These are phyloP conservation scores for Auxenochlorella pyrenoidosa DNA, from an alignment of 139 green algal species.

Conservation along the genomic window DNA sequence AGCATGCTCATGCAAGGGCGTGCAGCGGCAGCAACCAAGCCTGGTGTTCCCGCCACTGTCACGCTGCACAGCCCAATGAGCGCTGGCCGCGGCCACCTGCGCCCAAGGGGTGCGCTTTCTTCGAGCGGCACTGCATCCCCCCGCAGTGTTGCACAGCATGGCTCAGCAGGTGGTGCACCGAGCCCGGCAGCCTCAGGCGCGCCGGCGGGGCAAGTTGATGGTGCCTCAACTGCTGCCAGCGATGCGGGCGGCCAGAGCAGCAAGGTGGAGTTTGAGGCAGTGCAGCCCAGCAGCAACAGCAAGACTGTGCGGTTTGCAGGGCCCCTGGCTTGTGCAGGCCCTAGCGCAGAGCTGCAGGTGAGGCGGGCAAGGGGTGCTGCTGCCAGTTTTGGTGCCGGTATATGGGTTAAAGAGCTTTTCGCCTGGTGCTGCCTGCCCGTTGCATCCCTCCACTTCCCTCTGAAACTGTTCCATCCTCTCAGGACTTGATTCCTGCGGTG, in stretches of 20 bases:
- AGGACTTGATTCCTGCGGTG: conserved; percentile 4
- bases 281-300: conserved; percentile 1
- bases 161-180: no score
- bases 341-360: background rate
- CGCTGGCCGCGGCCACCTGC: no score
- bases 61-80: no score
- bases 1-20: background rate
- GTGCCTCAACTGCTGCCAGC: background rate
- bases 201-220: background rate
- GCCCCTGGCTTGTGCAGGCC: background rate
- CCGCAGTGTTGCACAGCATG: background rate
- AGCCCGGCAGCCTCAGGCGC: background rate
- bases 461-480: no score
- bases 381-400: no score
- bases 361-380: background rate
- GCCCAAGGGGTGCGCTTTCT: no score
- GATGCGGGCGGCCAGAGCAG: background rate
- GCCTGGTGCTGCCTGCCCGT: background rate
- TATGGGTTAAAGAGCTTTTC: no score
- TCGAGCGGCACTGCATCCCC: no score
- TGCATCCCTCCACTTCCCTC: background rate
- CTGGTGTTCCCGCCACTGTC: background rate
- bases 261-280: background rate
- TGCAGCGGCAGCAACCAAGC: background rate
- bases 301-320: conserved; percentile 10